phyloP scores from a whole-genome alignment of 2,329 filamentous ascomycete genomes.

The Colletotrichum sp. region DNA sequence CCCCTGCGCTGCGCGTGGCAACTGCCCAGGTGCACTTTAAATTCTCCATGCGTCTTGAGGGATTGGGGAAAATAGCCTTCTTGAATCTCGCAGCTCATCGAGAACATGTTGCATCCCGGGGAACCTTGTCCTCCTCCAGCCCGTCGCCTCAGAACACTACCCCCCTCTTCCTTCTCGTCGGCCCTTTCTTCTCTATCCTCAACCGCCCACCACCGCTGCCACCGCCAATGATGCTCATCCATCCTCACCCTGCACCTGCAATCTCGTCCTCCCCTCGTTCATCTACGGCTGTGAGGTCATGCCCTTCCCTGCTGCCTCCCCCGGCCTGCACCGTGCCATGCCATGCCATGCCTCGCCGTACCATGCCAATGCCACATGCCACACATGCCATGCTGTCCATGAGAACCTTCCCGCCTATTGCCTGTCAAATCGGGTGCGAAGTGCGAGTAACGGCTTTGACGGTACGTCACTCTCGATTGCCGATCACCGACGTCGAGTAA shows the following conservation, averaged over 20 bases:
- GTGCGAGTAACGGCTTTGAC: neutral
- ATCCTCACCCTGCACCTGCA: neutral
- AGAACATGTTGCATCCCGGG: neutral
- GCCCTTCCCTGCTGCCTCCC: neutral
- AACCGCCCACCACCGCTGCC: neutral
- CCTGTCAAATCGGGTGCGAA: neutral
- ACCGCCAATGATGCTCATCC: neutral
- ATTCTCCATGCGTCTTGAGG: neutral
- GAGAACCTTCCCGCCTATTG: neutral
- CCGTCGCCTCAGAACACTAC: neutral
- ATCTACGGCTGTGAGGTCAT: neutral
- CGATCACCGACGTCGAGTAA: conserved; percentile 5
- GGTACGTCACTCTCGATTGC: neutral
- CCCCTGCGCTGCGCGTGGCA: conserved; percentile 7
- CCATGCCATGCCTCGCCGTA: neutral
- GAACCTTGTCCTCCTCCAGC: neutral
- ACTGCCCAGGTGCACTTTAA: neutral
- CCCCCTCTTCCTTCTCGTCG: neutral
- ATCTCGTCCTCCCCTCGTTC: neutral
- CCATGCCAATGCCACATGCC: neutral
- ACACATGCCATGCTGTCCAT: neutral
- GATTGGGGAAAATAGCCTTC: neutral
- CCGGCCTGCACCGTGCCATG: neutral
- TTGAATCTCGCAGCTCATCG: neutral
- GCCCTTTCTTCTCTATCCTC: neutral